Conservation (phyloP, 2,329 filamentous ascomycete species). For the Teratosphaeria nubilosa region DNA sequence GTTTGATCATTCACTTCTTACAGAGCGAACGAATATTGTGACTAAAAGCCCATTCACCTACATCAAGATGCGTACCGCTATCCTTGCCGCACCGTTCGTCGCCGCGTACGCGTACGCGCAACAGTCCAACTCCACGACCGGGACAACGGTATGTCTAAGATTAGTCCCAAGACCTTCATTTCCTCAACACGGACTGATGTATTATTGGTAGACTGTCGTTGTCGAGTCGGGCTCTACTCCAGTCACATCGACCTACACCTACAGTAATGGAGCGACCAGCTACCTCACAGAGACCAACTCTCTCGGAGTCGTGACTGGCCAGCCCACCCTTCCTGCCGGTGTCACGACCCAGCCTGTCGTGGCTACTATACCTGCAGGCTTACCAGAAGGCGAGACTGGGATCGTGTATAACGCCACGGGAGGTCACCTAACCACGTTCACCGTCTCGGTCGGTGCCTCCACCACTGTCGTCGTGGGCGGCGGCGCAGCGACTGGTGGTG, state of each 20-base stretch:
- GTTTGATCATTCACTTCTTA: background rate
- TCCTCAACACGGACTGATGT: constrained; percentile 2
- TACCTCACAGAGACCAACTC: constrained; percentile 41
- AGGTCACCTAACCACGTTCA: constrained; percentile 21
- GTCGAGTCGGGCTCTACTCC: constrained; percentile 8
- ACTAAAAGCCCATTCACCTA: background rate
- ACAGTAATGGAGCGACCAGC: constrained; percentile 35
- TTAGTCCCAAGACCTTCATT: background rate
- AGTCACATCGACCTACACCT: constrained; percentile 16
- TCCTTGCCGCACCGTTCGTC: constrained; percentile 34
- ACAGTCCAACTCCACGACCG: background rate
- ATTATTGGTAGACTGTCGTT: constrained; percentile 4
- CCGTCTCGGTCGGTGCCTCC: constrained; percentile 22
- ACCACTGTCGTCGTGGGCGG: constrained; percentile 22
- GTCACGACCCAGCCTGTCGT: constrained; percentile 29
- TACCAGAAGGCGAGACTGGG: constrained; percentile 25
- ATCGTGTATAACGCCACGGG: constrained; percentile 20
- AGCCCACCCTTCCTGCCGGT: constrained; percentile 30
- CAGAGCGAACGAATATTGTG: background rate
- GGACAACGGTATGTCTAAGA: background rate
- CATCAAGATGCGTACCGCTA: constrained; percentile 36
- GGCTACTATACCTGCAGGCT: constrained; percentile 34
- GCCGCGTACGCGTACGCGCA: constrained; percentile 32
- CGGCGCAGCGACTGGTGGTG: constrained; percentile 2
- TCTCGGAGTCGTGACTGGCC: constrained; percentile 40